Evolutionary conservation across 768 basidiomycete species (phyloP), one percentile per base, ranked within the genome.

Genomic region (Mycena venus): DNA sequence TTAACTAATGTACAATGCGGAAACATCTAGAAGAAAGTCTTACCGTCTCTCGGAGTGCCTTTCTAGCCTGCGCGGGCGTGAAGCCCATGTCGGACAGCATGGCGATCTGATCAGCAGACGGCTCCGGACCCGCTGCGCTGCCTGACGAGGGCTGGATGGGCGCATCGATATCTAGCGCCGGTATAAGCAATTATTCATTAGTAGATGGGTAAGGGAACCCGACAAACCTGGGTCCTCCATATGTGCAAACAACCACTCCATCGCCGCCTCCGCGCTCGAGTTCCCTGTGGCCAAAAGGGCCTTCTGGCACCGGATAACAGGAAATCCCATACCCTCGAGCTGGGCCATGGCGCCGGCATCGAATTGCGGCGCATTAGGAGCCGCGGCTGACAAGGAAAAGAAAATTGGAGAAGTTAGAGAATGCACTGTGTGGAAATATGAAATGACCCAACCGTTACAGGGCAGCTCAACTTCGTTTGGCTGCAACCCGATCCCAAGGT

Each of bases 181-280:
- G 49, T 25, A n/a, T 9, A 27, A 63, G 55, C 42, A 58, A 31
- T 27, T 7, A 17, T 36, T 29, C n/a, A n/a, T n/a, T n/a, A n/a
- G n/a, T n/a, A n/a, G 71, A 44, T 21, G 42, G 9, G 8, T 17
- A 64, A n/a, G 29, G 17, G 49, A 38, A 31, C 2, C 23, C 49
- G 29, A 76, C 86, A 10, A 55, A 95, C 96, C 95, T 15, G 96
- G 87, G 82, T 99, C 98, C 0, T 99, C 97, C 95, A 97, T 95
- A 82, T 99, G 98, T 53, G 83, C 88, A 79, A 99, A 98, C 49
- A 99, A 83, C 98, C 98, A 99, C 71, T 96, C 93, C 96, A 98
- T 98, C 0, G 98, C 98, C 0, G 86, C 89, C 74, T 97, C 95
- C 0, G 94, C 85, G 70, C 92, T 91, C 19, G 82, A 85, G 77